Base-by-base conservation (phyloP, 129 eudicot species). In the Lactuca saligna region DNA sequence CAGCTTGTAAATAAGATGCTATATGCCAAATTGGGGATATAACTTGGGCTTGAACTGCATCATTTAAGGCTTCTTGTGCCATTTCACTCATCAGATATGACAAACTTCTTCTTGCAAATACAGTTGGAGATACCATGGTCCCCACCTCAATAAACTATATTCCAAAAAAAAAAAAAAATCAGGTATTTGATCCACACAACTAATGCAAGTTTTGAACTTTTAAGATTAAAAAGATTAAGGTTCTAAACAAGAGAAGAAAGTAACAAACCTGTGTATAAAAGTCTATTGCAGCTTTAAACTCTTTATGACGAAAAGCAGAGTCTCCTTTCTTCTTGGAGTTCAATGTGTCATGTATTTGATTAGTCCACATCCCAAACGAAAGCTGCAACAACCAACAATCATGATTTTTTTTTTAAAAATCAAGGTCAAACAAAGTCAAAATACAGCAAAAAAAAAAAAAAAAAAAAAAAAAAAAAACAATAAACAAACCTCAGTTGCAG, bases 351-450 rank as follows among this genome's bases (percentile, higher is more conserved):
- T 92, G 98, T 86, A 92, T 77, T 80, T 92, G 98, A 67, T 88
- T 81, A 62, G 98, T 92, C 98, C 98, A 92, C 96, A 88, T 88
- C 77, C 87, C 91, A 72, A 92, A 92, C 0, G 98, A 92, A 17
- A 91, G 96, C 96, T 91, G 87, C 78, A 75, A 44, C 69, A 39
- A 15, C 17, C 32, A 64, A 53, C 15, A 41, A 55, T 33, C 41
- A 71, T 49, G 51, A 8, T 7, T 29, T 32, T 17, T 35, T 20
- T 58, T 72, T 33, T 20, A 2, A 62, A 72, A 38, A 32, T 74
- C 59, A 73, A 39, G 10, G 48, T 37, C 56, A 73, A 54, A 51
- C 67, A 61, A 63, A 20, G 33, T 61, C 46, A 29, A 49, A 17
- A 61, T 12, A 51, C 1, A 0, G 16, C 33, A 37, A 59, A 76